These are phyloP conservation scores for Oryza coarctata DNA, from an alignment of 176 grass and related monocot species.

Conservation along the genomic window DNA sequence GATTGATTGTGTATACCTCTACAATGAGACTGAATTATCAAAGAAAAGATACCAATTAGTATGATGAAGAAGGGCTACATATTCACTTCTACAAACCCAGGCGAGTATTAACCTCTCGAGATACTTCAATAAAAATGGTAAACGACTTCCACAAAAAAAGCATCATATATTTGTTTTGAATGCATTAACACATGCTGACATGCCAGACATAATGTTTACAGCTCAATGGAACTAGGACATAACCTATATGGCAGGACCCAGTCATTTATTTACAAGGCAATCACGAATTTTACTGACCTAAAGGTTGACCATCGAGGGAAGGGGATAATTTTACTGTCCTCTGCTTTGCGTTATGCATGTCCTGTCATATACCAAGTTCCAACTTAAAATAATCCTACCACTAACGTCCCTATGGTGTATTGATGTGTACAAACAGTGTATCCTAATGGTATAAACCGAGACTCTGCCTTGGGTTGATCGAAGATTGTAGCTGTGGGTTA, in stretches of 20 bases:
- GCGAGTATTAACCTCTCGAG: not conserved
- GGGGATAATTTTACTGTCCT: not conserved
- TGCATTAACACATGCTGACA: not conserved
- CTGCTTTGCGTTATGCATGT: not conserved
- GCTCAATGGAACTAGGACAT: not conserved
- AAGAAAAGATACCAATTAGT: not conserved
- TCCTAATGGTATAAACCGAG: too few species aligned
- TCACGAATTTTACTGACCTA: not conserved
- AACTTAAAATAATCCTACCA: not conserved
- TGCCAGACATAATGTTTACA: not conserved
- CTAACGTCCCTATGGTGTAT: not conserved
- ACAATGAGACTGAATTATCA: not conserved
- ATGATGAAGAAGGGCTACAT: not conserved
- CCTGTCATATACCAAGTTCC: not conserved
- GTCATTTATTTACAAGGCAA: not conserved
- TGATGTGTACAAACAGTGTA: not conserved
- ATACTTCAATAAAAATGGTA: not conserved
- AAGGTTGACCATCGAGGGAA: not conserved
- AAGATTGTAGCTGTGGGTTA: too few species aligned
- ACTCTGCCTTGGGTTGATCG: too few species aligned
- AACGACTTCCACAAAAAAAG: too few species aligned
- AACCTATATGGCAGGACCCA: not conserved
- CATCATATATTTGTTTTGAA: not conserved
- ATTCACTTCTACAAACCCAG: not conserved
- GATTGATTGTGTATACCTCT: not conserved